A percentile compares a stretch with the other conserved stretches of the same genome.
These are phyloP conservation scores for Kurtzmaniella quercitrusa DNA, from an alignment of 1,139 yeast species.

Conservation along the genomic window DNA sequence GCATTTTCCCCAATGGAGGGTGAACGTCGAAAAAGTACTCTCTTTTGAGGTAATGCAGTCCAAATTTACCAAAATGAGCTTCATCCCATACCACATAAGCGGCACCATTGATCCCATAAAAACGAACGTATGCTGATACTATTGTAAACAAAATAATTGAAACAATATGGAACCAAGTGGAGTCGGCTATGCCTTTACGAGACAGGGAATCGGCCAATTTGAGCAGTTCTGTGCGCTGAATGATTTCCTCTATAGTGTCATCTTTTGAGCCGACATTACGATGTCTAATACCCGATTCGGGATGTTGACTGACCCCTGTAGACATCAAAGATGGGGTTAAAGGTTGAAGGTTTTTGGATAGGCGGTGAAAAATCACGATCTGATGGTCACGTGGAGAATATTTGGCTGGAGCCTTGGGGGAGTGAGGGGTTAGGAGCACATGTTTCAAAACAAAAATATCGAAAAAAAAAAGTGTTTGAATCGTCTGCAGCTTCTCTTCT, in stretches of 20 bases:
- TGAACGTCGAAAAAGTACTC: conserved; percentile 76
- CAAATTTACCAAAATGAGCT: conserved; percentile 79
- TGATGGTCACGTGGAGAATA: not conserved
- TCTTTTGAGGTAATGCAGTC: conserved; percentile 57
- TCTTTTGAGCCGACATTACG: conserved; percentile 9
- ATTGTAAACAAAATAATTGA: conserved; percentile 45
- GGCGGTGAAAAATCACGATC: not conserved
- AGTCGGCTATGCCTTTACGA: not conserved
- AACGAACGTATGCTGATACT: conserved; percentile 62
- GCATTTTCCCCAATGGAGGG: conserved; percentile 73
- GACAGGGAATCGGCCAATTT: conserved; percentile 10
- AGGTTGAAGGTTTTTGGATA: not conserved
- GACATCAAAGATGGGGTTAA: not conserved
- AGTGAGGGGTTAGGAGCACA: no score
- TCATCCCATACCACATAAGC: conserved; percentile 90
- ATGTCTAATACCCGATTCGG: not conserved
- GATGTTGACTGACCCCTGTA: conserved; percentile 1
- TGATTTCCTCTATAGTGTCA: conserved; percentile 23
- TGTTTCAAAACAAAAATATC: no score
- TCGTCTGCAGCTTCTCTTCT: no score
- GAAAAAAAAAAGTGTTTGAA: no score
- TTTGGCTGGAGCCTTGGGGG: no score
- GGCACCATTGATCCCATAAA: conserved; percentile 61
- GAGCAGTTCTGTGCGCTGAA: conserved; percentile 7
- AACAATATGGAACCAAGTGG: conserved; percentile 13